A percentile compares a stretch with the other conserved stretches of the same genome.
These are phyloP conservation scores for Soucietia sequanensis DNA, from an alignment of 805 yeast species.

Conservation along the genomic window DNA sequence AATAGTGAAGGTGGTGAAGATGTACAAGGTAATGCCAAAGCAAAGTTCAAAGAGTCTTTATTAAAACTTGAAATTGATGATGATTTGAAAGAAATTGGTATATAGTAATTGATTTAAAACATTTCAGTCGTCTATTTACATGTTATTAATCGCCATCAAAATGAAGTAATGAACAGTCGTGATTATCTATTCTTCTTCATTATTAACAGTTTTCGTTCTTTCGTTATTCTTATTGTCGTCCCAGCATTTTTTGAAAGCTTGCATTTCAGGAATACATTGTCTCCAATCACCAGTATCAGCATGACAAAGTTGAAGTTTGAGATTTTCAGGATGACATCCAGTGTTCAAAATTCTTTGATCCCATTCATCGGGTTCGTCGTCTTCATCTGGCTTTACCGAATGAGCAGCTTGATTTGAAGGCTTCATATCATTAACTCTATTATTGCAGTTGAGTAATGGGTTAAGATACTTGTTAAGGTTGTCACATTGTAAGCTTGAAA, in stretches of 20 bases:
- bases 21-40: no score
- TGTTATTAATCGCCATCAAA: no score
- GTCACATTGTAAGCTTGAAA: no score
- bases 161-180: no score
- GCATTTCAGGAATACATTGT: slow-evolving; percentile 44
- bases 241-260: slow-evolving; percentile 65
- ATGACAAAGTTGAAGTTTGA: slow-evolving; percentile 41
- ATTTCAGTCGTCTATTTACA: no score
- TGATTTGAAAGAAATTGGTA: no score
- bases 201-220: slow-evolving; percentile 44
- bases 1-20: no score
- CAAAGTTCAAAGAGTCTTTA: no score
- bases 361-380: slow-evolving; percentile 48
- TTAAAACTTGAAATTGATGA: no score
- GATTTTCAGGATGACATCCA: slow-evolving; percentile 43
- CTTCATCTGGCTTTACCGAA: slow-evolving; percentile 15
- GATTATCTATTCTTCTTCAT: slow-evolving; percentile 13
- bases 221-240: slow-evolving; percentile 50
- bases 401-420: slow-evolving; percentile 1
- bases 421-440: slow-evolving; percentile 4
- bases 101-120: no score
- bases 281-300: slow-evolving; percentile 50
- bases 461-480: no score
- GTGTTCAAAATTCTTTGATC: slow-evolving; percentile 44
- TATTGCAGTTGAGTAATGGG: no score